These are phyloP conservation scores for Marvania coccoides DNA, from an alignment of 139 green algal species.

Conservation along the genomic window DNA sequence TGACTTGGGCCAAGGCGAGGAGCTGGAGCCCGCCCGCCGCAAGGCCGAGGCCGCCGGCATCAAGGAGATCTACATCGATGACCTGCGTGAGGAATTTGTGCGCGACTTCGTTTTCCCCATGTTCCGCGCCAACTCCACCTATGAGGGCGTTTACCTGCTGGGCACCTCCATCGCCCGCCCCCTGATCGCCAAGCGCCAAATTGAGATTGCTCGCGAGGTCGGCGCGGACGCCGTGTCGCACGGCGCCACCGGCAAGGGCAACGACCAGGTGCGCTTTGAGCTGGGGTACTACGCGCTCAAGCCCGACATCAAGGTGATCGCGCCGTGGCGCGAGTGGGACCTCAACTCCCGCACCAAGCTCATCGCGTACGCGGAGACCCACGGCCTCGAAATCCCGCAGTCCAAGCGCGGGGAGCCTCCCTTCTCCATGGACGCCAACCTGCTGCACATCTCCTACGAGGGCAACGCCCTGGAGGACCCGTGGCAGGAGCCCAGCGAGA, in stretches of 20 bases:
- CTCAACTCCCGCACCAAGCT: slow-evolving; percentile 83
- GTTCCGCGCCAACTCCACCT: slow-evolving; percentile 94
- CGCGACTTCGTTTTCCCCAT: slow-evolving; percentile 97
- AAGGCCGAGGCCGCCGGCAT: slow-evolving; percentile 89
- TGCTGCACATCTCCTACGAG: slow-evolving; percentile 92
- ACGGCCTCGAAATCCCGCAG: slow-evolving; percentile 56
- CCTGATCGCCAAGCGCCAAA: slow-evolving; percentile 98
- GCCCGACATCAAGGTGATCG: slow-evolving; percentile 99
- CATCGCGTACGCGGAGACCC: slow-evolving; percentile 76
- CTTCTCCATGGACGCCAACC: slow-evolving; percentile 94
- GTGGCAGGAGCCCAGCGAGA: slow-evolving; percentile 71
- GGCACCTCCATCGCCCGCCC: slow-evolving; percentile 97
- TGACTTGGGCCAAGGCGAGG: slow-evolving; percentile 85
- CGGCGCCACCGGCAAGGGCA: slow-evolving; percentile 99
- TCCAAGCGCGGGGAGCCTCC: slow-evolving; percentile 87
- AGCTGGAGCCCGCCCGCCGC: slow-evolving; percentile 75
- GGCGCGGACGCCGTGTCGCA: slow-evolving; percentile 96
- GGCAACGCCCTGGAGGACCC: slow-evolving; percentile 92
- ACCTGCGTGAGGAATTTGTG: slow-evolving; percentile 98
- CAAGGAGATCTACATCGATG: slow-evolving; percentile 97
- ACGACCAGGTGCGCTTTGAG: slow-evolving; percentile 94
- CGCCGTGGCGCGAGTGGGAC: slow-evolving; percentile 98
- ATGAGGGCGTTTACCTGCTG: slow-evolving; percentile 97
- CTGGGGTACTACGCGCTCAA: slow-evolving; percentile 93
- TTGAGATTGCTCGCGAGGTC: slow-evolving; percentile 89